Evolutionary conservation across 2,329 filamentous ascomycete species (phyloP), one percentile per base, ranked within the genome.

Genomic region (Alternaria arbusti): DNA sequence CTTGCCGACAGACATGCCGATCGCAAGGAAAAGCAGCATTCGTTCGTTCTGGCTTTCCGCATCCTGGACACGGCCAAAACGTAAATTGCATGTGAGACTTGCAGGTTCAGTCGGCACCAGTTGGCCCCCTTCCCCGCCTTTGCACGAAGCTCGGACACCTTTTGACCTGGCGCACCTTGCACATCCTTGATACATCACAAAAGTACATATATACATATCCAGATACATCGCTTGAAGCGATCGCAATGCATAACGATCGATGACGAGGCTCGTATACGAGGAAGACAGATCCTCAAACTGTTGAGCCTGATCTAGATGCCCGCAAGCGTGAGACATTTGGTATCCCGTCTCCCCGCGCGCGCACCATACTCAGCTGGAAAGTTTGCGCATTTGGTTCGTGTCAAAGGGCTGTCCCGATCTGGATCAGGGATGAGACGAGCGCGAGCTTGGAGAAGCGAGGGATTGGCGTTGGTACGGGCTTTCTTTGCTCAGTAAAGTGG

Each of bases 341-440:
- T 40, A 40, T 23, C 13, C 30, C 49, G 30, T 52, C 49, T 52
- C 49, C 28, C 28, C 49, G 30, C 22, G 49, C 49, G 49, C 49
- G 49, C 49, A 22, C 43, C 43, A 45, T 20, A 45, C 43, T 45
- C 43, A 22, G 43, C 43, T 45, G 17, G 43, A 45, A 45, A 45
- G 43, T 45, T 45, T 45, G 49, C 49, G 49, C 49, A 32, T 32
- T 52, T 12, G 32, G 36, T 40, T 40, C 36, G 36, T 40, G 49
- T 23, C 20, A 15, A 40, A 40, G 49, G 49, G 30, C 30, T 52
- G 49, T 52, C 49, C 49, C 28, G 30, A 52, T 52, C 30, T 52
- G 49, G 49, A 52, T 52, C 49, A 52, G 49, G 49, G 49, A 52
- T 52, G 49, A 52, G 49, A 25, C 49, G 49, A 52, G 9, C 36